Evolutionary conservation across 2,329 filamentous ascomycete species (phyloP), one percentile per base, ranked within the genome.

Genomic region (Xylaria multiplex): DNA sequence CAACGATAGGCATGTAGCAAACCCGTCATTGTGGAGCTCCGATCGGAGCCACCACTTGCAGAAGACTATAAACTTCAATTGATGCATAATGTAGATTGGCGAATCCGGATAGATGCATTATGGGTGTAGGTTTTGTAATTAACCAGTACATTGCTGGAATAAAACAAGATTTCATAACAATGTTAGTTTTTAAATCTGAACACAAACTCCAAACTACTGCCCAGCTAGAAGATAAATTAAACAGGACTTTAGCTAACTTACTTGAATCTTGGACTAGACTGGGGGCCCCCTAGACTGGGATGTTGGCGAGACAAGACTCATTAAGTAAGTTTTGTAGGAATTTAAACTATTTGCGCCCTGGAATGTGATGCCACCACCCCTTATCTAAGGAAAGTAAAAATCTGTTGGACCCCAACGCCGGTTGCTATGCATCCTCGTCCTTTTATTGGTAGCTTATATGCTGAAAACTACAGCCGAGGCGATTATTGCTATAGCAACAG

Each of bases 1-100:
- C 55, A 61, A 32, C 13, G 35, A 45, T 11, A 56, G 42, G 43
- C 8, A 8, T n/a, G 50, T 54, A 46, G 53, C 43, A 45, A 56
- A 37, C 35, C 55, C 49, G 52, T 57, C 50, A 40, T 22, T 53
- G 57, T 62, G 66, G 65, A 40, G 30, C 66, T 73, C 72, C 73
- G 72, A 74, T 75, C 73, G 73, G 74, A 74, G 71, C 57, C 46
- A 32, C 11, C n/a, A 40, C 13, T 27, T 42, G 52, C 52, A 42
- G 19, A 24, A 19, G 43, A 53, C 2, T 43, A 54, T 65, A 71
- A 69, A 70, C 60, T 71, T 73, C 70, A 71, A 74, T 74, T 72
- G 72, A 66, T 40, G 65, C 61, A 74, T 70, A 8, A 66, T 49
- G 65, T 42, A 63, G 67, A 67, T 65, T 42, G 24, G 55, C 3